phyloP scores from a whole-genome alignment of 139 green algal genomes.

The Chlamydomonas eustigma region DNA sequence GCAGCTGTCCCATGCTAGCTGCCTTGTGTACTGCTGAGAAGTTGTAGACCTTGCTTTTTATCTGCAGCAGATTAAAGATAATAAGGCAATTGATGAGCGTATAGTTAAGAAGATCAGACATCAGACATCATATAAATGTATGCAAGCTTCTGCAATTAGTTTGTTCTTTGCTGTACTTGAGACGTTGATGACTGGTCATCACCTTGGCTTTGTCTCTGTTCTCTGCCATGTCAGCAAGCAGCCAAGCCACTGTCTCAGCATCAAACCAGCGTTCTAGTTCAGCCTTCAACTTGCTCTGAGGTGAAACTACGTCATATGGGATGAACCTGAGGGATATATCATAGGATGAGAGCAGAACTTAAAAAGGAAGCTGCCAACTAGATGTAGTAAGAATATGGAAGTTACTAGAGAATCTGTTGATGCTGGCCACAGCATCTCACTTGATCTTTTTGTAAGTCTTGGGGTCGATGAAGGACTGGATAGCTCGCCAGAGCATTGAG shows the following conservation, averaged over 20 bases:
- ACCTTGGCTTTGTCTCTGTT: conserved; percentile 56
- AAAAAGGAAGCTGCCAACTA: not conserved
- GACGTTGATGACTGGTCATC: too few species aligned
- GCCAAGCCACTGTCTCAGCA: conserved; percentile 44
- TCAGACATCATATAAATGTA: too few species aligned
- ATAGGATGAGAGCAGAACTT: not conserved
- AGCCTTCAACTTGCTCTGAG: conserved; percentile 19
- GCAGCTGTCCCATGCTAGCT: not conserved
- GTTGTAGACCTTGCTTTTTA: conserved; percentile 16
- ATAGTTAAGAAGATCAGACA: too few species aligned
- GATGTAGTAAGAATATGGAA: not conserved
- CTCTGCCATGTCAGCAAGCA: conserved; percentile 62
- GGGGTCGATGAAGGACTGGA: conserved; percentile 58
- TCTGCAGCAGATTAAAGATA: conserved; percentile 9
- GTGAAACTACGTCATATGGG: conserved; percentile 35
- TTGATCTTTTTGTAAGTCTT: conserved; percentile 68
- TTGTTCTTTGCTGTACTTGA: too few species aligned
- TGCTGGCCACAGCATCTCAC: not conserved
- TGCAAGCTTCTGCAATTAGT: too few species aligned
- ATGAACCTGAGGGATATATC: conserved; percentile 13
- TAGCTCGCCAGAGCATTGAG: conserved; percentile 55
- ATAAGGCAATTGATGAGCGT: too few species aligned
- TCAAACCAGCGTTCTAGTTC: conserved; percentile 23
- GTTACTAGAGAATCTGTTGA: too few species aligned
- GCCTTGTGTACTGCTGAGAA: conserved; percentile 32